Conservation (phyloP, 306 rosid genomes). For the Morella rubra region DNA sequence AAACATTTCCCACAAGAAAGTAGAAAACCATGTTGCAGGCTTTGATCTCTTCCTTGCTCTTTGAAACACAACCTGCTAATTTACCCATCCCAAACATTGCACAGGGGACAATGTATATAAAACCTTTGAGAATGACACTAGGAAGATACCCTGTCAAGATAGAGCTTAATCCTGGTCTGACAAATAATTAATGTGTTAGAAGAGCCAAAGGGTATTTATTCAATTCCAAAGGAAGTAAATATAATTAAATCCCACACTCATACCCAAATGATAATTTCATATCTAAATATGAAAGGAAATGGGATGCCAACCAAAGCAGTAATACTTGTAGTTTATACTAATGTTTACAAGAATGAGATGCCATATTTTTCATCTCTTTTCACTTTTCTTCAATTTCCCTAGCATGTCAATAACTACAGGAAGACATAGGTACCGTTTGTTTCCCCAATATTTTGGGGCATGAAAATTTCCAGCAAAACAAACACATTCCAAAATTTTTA, state of each 20-base stretch:
- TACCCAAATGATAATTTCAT: neutral
- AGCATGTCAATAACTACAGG: neutral
- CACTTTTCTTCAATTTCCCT: neutral
- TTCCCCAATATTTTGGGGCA: too few relatives aligned
- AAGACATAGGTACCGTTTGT: too few relatives aligned
- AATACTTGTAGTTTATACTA: neutral
- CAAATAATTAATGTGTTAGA: slow-evolving; percentile 25
- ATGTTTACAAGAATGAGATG: neutral
- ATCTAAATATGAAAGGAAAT: neutral
- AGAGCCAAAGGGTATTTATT: slow-evolving; percentile 2
- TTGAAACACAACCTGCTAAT: slow-evolving; percentile 74
- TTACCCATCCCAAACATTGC: slow-evolving; percentile 87
- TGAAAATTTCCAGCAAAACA: too few relatives aligned
- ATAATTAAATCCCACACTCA: neutral
- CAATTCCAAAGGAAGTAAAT: neutral
- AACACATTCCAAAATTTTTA: too few relatives aligned
- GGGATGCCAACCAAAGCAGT: neutral
- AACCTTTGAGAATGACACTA: slow-evolving; percentile 73
- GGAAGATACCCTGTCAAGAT: slow-evolving; percentile 87
- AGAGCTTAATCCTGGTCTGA: slow-evolving; percentile 92
- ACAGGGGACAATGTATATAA: slow-evolving; percentile 76
- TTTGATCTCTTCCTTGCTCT: slow-evolving; percentile 87
- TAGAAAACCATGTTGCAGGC: slow-evolving; percentile 95
- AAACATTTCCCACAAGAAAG: slow-evolving; percentile 88
- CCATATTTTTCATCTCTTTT: neutral